These are phyloP conservation scores for Stemphylium vesicarium DNA, from an alignment of 2,329 filamentous ascomycete species.

Conservation along the genomic window DNA sequence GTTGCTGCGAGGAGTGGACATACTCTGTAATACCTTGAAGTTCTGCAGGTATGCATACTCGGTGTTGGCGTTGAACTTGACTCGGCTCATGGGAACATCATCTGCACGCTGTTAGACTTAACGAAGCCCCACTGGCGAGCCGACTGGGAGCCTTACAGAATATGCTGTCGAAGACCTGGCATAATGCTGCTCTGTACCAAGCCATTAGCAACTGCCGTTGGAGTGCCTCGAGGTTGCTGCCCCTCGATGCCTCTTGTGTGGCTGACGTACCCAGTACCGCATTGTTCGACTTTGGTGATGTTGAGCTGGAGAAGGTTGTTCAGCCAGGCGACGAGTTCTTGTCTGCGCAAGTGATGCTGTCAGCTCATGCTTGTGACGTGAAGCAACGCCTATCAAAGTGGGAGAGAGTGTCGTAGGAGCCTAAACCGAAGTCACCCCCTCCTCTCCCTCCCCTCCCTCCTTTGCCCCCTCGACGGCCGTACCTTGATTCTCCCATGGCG, in stretches of 20 bases:
- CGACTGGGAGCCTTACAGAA: conserved; percentile 64
- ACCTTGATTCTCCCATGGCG: conserved; percentile 71
- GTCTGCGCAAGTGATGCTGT: conserved; percentile 63
- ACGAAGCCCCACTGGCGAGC: not conserved
- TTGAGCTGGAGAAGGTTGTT: conserved; percentile 98
- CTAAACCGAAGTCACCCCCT: conserved; percentile 2
- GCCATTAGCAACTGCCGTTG: conserved; percentile 26
- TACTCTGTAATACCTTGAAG: conserved; percentile 97
- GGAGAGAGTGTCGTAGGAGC: not conserved
- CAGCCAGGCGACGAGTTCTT: conserved; percentile 94
- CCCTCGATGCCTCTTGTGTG: conserved; percentile 17
- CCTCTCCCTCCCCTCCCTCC: not conserved
- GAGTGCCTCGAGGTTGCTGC: conserved; percentile 7
- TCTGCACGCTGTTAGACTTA: conserved; percentile 50
- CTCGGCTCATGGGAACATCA: conserved; percentile 91
- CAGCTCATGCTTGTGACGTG: conserved; percentile 20
- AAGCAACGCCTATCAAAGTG: conserved; percentile 15
- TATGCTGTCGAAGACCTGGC: conserved; percentile 98
- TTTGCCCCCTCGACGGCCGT: conserved; percentile 20
- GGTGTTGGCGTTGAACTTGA: conserved; percentile 97
- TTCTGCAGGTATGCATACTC: conserved; percentile 99
- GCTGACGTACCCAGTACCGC: conserved; percentile 84
- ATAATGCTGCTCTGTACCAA: conserved; percentile 78
- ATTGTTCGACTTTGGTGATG: conserved; percentile 98
- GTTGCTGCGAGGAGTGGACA: conserved; percentile 44